Conservation (phyloP, 1,139 yeast genomes). For the Pichia sp. region DNA sequence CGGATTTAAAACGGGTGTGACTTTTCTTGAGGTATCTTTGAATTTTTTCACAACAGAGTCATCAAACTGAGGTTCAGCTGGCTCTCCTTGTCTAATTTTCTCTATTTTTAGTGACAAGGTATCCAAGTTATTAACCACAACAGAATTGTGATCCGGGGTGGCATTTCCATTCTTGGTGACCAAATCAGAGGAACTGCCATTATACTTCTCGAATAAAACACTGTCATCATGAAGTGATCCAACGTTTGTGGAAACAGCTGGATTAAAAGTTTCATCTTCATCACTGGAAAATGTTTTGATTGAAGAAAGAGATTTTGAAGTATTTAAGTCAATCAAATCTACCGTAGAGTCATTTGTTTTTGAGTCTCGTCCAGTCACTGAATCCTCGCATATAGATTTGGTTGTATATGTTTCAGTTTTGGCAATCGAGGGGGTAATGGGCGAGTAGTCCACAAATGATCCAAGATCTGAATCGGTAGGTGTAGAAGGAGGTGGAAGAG, state of each 20-base stretch:
- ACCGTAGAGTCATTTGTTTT: not conserved
- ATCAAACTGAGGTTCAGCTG: not conserved
- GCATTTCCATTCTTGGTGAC: not conserved
- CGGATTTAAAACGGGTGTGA: conserved; percentile 19
- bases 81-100: not conserved
- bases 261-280: conserved; percentile 1
- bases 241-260: not conserved
- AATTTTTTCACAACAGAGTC: conserved; percentile 1
- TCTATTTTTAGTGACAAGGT: not conserved
- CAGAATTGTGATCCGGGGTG: not conserved
- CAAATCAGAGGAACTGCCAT: conserved; percentile 11
- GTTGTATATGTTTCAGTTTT: conserved; percentile 5
- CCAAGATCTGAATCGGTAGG: not conserved
- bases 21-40: conserved; percentile 11
- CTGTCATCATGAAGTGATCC: not conserved
- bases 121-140: not conserved
- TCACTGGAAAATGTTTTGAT: conserved; percentile 13
- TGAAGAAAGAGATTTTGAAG: conserved; percentile 1
- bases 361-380: not conserved
- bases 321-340: not conserved
- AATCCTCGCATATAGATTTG: not conserved
- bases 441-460: conserved; percentile 9
- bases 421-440: conserved; percentile 7
- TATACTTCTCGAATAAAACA: conserved; percentile 11
- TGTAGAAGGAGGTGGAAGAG: not conserved